Evolutionary conservation across 768 basidiomycete species (phyloP), one percentile per base, ranked within the genome.

Genomic region (Leucogyrophana mollusca): DNA sequence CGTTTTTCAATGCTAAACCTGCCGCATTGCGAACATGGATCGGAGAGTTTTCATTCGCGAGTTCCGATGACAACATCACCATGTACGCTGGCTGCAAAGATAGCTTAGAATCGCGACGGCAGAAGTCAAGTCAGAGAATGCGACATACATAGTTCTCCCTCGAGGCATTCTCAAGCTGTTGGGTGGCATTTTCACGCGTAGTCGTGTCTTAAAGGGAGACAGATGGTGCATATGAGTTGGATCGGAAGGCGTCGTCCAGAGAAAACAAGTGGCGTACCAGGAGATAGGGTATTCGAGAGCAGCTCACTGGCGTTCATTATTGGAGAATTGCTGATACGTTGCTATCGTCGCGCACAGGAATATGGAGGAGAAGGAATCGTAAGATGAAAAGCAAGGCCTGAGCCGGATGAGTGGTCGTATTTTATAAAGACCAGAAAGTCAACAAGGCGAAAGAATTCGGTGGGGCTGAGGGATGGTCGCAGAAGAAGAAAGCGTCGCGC

Each of bases 1-100:
- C 81, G 68, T 99, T 99, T 80, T 98, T 99, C 68, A 99, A 74
- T 16, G 95, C 94, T 42, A 99, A 77, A 64, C 92, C 94, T 18
- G 96, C 94, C n/a, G 95, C 94, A 61, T 90, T 95, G 55, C 96
- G 79, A 43, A 94, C 80, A 64, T 92, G 85, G 25, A 83, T 59
- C 11, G 78, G 73, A 5, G 78, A 78, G 35, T 53, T 71, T 63
- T 94, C 91, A 56, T 92, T 86, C 22, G 84, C 82, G 38, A 99
- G 80, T 54, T 93, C 90, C 14, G 80, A 70, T 14, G 90, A 86
- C 52, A 99, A 84, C 78, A 90, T 92, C 62, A 85, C 64, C 82
- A 97, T 87, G 74, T 98, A 99, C 56, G 83, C 85, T 50, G 90
- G 88, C 94, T 95, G 69, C 38, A 69, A 49, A 46, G 38, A 16